These are phyloP conservation scores for Oryza australiensis DNA, from an alignment of 176 grass and related monocot species.

Conservation along the genomic window DNA sequence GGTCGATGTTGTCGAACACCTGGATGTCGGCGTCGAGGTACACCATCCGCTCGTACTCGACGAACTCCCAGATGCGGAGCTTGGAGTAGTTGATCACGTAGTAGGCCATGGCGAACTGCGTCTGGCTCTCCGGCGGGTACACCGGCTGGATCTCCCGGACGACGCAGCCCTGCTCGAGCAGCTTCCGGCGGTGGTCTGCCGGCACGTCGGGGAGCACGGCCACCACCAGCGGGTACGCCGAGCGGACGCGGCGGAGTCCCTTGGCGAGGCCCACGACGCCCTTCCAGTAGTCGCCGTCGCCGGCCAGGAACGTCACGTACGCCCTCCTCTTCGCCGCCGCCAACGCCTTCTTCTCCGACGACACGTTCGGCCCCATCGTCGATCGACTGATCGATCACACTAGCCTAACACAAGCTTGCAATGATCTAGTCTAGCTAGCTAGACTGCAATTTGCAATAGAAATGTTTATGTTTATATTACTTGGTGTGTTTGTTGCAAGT, in stretches of 20 bases:
- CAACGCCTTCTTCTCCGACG: neutral
- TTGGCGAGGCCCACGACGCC: slow-evolving; percentile 74
- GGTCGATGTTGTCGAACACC: slow-evolving; percentile 69
- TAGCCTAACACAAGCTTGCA: no score
- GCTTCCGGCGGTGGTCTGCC: slow-evolving; percentile 36
- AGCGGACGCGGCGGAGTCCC: slow-evolving; percentile 54
- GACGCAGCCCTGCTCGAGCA: slow-evolving; percentile 55
- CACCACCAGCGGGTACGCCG: slow-evolving; percentile 71
- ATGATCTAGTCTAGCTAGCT: no score
- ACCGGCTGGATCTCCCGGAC: slow-evolving; percentile 74
- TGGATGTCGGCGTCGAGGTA: slow-evolving; percentile 86
- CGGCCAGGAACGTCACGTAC: slow-evolving; percentile 77
- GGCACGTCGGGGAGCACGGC: slow-evolving; percentile 79
- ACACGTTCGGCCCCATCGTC: slow-evolving; percentile 18
- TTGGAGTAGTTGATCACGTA: slow-evolving; percentile 99
- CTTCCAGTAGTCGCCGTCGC: slow-evolving; percentile 83
- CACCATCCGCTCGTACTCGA: slow-evolving; percentile 75
- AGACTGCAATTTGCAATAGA: fast-evolving
- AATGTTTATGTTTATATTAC: neutral
- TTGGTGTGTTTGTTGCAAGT: no score
- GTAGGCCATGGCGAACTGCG: slow-evolving; percentile 84
- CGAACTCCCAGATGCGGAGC: slow-evolving; percentile 96
- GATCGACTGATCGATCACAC: no score
- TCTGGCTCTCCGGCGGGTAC: slow-evolving; percentile 68
- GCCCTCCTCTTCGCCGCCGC: slow-evolving; percentile 13